Conservation (phyloP, 768 basidiomycete genomes). For the Trametes cinnabarina region DNA sequence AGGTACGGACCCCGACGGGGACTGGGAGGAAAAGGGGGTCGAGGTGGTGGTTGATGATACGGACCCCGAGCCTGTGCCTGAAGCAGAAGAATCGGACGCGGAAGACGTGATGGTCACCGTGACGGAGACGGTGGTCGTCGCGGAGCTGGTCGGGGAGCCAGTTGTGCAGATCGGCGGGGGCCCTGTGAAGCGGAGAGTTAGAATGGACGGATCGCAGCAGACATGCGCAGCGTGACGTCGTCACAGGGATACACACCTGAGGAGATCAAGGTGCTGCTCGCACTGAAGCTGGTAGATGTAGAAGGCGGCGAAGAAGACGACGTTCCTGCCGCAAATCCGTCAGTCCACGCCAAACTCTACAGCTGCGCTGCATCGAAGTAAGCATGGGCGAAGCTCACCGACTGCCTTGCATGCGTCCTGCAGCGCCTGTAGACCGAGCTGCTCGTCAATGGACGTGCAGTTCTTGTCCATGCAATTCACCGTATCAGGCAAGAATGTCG, state of each 20-base stretch:
- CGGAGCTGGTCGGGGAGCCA: neutral
- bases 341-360: neutral
- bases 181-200: neutral
- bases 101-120: constrained; percentile 5
- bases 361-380: neutral
- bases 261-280: constrained; percentile 6
- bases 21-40: neutral
- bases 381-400: neutral
- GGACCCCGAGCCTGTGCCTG: neutral
- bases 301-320: neutral
- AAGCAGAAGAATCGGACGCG: neutral
- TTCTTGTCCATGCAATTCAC: constrained; percentile 17
- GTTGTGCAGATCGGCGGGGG: neutral
- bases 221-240: neutral
- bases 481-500: constrained; percentile 16
- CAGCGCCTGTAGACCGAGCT: constrained; percentile 10
- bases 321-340: neutral
- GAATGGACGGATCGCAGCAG: neutral
- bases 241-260: constrained; percentile 1
- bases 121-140: constrained; percentile 1
- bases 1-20: neutral
- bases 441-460: constrained; percentile 11
- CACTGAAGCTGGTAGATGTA: neutral
- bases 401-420: constrained; percentile 3
- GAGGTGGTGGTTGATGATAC: neutral